Conservation (phyloP, 2,329 filamentous ascomycete species). For the Talaromyces funiculosus region DNA sequence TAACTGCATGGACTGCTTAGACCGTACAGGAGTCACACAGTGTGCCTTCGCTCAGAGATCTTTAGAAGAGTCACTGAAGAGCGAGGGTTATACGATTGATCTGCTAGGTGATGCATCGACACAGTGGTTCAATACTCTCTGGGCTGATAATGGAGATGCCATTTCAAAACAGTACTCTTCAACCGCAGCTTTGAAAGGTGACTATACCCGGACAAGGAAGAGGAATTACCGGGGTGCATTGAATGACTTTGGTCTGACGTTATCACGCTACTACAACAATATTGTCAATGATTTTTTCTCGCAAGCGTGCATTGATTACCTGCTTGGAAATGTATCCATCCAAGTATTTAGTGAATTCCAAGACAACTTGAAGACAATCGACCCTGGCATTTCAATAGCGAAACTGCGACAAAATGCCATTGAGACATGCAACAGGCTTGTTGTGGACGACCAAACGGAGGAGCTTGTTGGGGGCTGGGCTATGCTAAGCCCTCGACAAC, state of each 20-base stretch:
- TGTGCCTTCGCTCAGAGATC: constrained; percentile 81
- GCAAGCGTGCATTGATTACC: constrained; percentile 89
- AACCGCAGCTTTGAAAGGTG: constrained; percentile 90
- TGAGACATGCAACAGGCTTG: constrained; percentile 79
- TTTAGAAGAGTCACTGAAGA: constrained; percentile 70
- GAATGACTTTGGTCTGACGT: constrained; percentile 82
- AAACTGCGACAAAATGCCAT: constrained; percentile 85
- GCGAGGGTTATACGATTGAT: constrained; percentile 70
- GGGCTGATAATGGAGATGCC: constrained; percentile 96
- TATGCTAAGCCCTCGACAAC: constrained; percentile 66
- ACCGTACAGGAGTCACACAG: constrained; percentile 93
- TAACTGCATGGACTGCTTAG: constrained; percentile 98
- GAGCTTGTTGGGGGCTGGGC: constrained; percentile 89
- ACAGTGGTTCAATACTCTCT: constrained; percentile 90
- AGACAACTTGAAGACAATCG: constrained; percentile 83
- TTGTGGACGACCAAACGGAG: constrained; percentile 75
- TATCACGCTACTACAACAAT: constrained; percentile 71
- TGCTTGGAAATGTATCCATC: constrained; percentile 80
- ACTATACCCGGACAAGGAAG: constrained; percentile 88
- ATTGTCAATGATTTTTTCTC: constrained; percentile 98
- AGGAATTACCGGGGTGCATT: constrained; percentile 85
- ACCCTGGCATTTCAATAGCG: constrained; percentile 80
- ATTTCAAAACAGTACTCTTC: constrained; percentile 95
- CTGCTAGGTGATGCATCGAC: constrained; percentile 71
- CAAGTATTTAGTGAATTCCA: constrained; percentile 92